phyloP scores from a whole-genome alignment of 1,284 basidiomycete species.

The Phylloporus gajari region DNA sequence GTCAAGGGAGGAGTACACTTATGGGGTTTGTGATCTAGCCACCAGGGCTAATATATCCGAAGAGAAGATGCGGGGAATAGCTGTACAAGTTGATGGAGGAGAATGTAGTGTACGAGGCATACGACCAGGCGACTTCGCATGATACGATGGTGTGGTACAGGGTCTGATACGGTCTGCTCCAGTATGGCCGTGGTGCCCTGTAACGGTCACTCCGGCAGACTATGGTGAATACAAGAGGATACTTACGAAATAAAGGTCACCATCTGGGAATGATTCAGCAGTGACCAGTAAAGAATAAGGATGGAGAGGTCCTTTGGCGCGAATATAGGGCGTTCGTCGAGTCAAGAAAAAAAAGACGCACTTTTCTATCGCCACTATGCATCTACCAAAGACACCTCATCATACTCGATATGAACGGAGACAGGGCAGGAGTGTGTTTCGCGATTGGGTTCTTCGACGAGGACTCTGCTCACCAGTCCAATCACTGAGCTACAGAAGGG shows the following conservation, averaged over 20 bases:
- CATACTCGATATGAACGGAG: too few relatives aligned
- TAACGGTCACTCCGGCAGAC: slow-evolving; percentile 96
- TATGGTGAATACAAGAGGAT: slow-evolving; percentile 47
- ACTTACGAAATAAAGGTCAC: slow-evolving; percentile 94
- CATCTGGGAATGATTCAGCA: too few relatives aligned
- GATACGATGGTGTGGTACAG: background rate
- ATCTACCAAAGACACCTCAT: too few relatives aligned
- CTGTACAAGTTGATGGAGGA: slow-evolving; percentile 82
- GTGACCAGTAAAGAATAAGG: too few relatives aligned
- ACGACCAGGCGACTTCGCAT: slow-evolving; percentile 62
- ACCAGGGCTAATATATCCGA: too few relatives aligned
- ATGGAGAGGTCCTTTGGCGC: too few relatives aligned
- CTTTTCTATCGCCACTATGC: too few relatives aligned
- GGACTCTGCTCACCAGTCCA: too few relatives aligned
- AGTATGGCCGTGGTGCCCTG: slow-evolving; percentile 91
- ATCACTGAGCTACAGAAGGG: too few relatives aligned
- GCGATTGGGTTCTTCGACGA: too few relatives aligned
- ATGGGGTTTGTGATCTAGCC: slow-evolving; percentile 63
- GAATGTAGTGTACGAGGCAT: slow-evolving; percentile 57
- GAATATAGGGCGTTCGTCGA: slow-evolving; percentile 90
- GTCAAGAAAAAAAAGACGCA: slow-evolving; percentile 27
- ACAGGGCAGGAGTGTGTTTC: too few relatives aligned
- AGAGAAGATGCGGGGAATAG: slow-evolving; percentile 82
- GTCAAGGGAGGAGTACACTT: slow-evolving; percentile 65
- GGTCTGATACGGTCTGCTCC: slow-evolving; percentile 87